Evolutionary conservation across 139 green algal species (phyloP).

Genomic region (Astrephomene gubernaculifera): DNA sequence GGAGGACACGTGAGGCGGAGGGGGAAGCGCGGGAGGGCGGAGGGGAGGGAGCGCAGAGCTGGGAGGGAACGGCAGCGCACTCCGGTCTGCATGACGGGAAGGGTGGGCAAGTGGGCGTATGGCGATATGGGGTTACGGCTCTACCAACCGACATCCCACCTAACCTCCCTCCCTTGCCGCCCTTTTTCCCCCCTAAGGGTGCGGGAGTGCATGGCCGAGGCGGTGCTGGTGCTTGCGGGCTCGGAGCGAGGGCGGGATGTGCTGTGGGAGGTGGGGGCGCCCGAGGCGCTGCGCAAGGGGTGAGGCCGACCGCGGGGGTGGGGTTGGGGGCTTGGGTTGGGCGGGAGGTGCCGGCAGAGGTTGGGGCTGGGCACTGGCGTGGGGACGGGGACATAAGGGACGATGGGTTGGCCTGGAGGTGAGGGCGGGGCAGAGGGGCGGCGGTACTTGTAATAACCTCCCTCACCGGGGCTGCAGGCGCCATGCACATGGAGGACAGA

Average conservation of each 20-base stretch:
- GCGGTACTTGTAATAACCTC: too few relatives aligned
- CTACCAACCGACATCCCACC: neutral
- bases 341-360: too few relatives aligned
- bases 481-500: too few relatives aligned
- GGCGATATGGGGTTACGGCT: too few relatives aligned
- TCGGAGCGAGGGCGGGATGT: constrained; percentile 58
- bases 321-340: too few relatives aligned
- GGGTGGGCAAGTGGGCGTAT: too few relatives aligned
- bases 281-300: constrained; percentile 71
- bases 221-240: constrained; percentile 71
- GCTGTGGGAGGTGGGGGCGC: constrained; percentile 78
- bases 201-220: constrained; percentile 71
- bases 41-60: neutral
- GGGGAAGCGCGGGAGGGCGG: neutral
- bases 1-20: constrained; percentile 23
- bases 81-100: too few relatives aligned
- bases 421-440: too few relatives aligned
- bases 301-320: constrained; percentile 36
- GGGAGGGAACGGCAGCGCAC: neutral
- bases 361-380: too few relatives aligned
- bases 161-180: neutral
- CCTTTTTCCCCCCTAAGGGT: constrained; percentile 39
- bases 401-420: too few relatives aligned
- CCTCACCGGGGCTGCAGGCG: too few relatives aligned
- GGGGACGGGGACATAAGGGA: too few relatives aligned